Conservation (phyloP, 2,329 filamentous ascomycete species). For the Calycina herbarum region DNA sequence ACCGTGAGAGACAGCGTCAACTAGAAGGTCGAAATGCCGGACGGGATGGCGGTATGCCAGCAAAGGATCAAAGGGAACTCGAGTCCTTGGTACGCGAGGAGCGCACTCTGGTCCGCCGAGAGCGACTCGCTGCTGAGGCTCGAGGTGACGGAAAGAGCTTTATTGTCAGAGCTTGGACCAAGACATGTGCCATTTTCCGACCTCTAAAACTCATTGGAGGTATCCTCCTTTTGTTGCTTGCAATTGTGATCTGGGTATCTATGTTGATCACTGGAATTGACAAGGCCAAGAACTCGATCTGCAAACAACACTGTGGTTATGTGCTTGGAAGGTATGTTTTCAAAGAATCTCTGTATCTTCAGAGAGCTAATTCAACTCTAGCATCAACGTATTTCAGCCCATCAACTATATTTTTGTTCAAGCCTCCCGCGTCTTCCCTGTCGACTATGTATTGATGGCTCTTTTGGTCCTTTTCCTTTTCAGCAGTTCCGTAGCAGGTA, state of each 20-base stretch:
- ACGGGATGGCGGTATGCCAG: conserved; percentile 69
- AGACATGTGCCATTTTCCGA: conserved; percentile 76
- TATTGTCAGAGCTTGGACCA: conserved; percentile 75
- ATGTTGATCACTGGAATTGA: conserved; percentile 97
- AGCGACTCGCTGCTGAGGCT: conserved; percentile 81
- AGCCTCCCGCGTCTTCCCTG: conserved; percentile 79
- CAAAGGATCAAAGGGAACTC: conserved; percentile 85
- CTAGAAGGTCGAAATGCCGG: conserved; percentile 83
- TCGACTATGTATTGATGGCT: conserved; percentile 89
- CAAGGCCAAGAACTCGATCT: conserved; percentile 93
- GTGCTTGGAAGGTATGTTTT: conserved; percentile 62
- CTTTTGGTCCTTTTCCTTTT: conserved; percentile 86
- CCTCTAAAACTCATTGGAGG: conserved; percentile 88
- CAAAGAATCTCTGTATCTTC: not conserved
- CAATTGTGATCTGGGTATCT: conserved; percentile 78
- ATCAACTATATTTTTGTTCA: conserved; percentile 87
- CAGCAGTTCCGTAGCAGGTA: conserved; percentile 80
- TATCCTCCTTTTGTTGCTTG: conserved; percentile 71
- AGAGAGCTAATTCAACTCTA: conserved; percentile 26
- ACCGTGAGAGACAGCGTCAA: conserved; percentile 88
- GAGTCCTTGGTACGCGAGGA: conserved; percentile 88
- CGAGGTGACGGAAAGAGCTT: conserved; percentile 74
- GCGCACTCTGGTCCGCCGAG: conserved; percentile 83
- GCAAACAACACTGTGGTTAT: conserved; percentile 88
- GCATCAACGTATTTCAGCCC: conserved; percentile 91